phyloP scores from a whole-genome alignment of 768 basidiomycete genomes.

The Lactarius evosmus region DNA sequence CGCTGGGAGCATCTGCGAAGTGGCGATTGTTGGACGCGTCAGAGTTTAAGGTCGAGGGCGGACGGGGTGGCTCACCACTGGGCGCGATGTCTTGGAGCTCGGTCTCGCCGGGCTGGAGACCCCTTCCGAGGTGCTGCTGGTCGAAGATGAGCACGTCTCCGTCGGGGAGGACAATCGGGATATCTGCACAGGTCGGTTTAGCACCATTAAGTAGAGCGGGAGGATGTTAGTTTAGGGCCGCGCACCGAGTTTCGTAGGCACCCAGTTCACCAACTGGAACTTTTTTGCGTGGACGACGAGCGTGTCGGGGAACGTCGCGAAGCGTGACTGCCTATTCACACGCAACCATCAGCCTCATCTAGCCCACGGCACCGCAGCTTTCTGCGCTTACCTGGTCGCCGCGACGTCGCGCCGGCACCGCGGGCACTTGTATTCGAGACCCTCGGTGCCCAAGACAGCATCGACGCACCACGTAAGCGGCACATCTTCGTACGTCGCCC shows the following conservation, averaged over 20 bases:
- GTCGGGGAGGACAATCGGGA: constrained; percentile 71
- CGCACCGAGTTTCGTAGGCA: constrained; percentile 89
- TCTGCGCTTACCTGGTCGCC: constrained; percentile 64
- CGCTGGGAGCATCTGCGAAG: constrained; percentile 20
- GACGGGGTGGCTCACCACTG: constrained; percentile 29
- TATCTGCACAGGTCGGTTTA: constrained; percentile 53
- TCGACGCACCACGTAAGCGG: constrained; percentile 59
- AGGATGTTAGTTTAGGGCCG: neutral
- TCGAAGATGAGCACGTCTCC: constrained; percentile 52
- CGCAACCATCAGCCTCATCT: neutral
- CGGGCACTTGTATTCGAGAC: constrained; percentile 79
- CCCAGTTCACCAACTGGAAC: constrained; percentile 95
- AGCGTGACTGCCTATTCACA: constrained; percentile 58
- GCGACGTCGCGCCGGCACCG: constrained; percentile 62
- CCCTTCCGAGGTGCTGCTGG: constrained; percentile 56
- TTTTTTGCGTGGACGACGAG: constrained; percentile 90
- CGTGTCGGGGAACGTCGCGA: constrained; percentile 85
- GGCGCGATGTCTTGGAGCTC: constrained; percentile 59
- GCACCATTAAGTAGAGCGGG: no score
- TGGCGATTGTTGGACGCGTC: constrained; percentile 25
- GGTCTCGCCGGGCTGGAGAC: constrained; percentile 64
- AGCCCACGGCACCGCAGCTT: no score
- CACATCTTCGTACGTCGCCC: constrained; percentile 61
- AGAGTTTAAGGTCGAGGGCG: neutral
- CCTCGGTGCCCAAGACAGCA: constrained; percentile 55